Evolutionary conservation across 1,284 basidiomycete genomes (phyloP), one percentile per base, ranked within the genome.

Genomic region (Pholiota adiposa): DNA sequence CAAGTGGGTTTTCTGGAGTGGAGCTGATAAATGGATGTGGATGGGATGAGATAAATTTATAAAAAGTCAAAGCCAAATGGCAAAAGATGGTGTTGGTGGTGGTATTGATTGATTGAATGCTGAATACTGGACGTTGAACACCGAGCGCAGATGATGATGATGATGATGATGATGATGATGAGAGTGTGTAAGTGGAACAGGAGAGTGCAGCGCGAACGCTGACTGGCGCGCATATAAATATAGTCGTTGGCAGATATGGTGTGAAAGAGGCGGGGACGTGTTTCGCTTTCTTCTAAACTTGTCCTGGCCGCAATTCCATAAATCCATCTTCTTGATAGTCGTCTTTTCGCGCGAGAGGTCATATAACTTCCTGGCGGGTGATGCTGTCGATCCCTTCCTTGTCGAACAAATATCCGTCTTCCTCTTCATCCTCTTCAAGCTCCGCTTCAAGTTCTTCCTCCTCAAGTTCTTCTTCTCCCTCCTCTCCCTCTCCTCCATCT

Each of bases 401-500:
- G 41, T 58, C 56, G 9, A 58, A 38, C 34, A 51, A 27, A 23
- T 56, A 48, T 27, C 46, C 44, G 21, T 54, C 51, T 38, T 58
- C 27, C 38, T 54, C 44, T 40, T 60, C n/a, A n/a, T n/a, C n/a
- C n/a, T n/a, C n/a, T n/a, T n/a, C n/a, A n/a, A n/a, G n/a, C n/a
- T n/a, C n/a, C n/a, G n/a, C n/a, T n/a, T n/a, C n/a, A n/a, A n/a
- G n/a, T n/a, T n/a, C 56, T 54, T 62, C 53, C 3, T 40, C 60
- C n/a, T 50, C 31, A 4, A 14, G 12, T 12, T 38, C 67, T 21
- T 67, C 69, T 12, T 9, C 7, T 21, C 54, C 52, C n/a, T 56
- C 52, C n/a, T 58, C 59, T 16, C 52, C 64, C n/a, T 65, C 63
- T 18, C 38, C 52, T 33, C 53, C 52, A 12, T 61, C 56, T 8